Base-by-base conservation (phyloP, 805 yeast genomes). In the Saccharomycodes ludwigii region DNA sequence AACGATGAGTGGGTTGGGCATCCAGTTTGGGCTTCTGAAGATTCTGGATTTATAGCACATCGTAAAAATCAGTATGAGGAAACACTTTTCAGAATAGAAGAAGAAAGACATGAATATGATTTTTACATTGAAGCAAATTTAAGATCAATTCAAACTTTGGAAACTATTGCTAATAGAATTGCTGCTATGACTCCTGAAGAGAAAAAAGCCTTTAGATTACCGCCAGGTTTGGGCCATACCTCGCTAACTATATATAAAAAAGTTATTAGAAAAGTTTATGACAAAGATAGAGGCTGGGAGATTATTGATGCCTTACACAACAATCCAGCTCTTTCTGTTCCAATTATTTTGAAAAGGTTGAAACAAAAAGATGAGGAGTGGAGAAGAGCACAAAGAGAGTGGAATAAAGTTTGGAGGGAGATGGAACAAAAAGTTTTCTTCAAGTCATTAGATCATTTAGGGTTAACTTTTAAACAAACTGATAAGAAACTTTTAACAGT, bases 1-100 rank as follows among this genome's bases (percentile, higher is more conserved):
- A 91, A 91, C 56, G 98, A 91, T 54, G 97, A 88, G 57, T 91
- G 97, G 96, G 97, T 91, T 21, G 95, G 96, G 5, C 97, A 91
- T 57, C 99, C 99, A 15, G 93, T 95, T n/a, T 91, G 99, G 99
- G 98, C 97, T 4, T 88, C 97, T 1, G 99, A 91, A 55, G 99
- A 91, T 55, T 82, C 95, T 9, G 99, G 98, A 0, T 91, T 88
- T 47, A 86, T 91, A 52, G 95, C 98, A n/a, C 99, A 91, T 55
- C 73, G 97, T 42, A 91, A 91, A 58, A 91, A 91, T 52, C 98
- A 91, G 59, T 91, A 88, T 53, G 99, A 91, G 57, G 99, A 91
- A 54, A 82, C 91, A 30, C 59, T 91, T 33, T 86, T 85, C 62
- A 78, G 94, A 52, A 83, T 86, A 36, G 98, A 91, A 57, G 98